These are phyloP conservation scores for Letharia lupina DNA, from an alignment of 495 filamentous ascomycete genomes.

Conservation along the genomic window DNA sequence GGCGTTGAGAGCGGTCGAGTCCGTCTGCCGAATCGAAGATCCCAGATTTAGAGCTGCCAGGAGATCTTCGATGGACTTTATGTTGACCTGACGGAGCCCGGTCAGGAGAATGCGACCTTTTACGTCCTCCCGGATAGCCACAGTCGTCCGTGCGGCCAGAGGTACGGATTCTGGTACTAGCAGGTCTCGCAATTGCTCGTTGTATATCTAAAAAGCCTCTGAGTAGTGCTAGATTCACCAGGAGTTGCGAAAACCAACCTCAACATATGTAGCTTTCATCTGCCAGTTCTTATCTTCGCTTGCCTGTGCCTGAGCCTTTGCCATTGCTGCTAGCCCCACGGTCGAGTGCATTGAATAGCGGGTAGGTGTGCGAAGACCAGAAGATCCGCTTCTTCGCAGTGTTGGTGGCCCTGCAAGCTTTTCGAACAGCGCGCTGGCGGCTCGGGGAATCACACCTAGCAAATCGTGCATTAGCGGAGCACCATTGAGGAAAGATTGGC, in stretches of 20 bases:
- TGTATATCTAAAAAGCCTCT: conserved; percentile 64
- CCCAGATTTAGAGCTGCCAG: conserved; percentile 83
- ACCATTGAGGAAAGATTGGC: conserved; percentile 1
- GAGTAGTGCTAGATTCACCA: conserved; percentile 15
- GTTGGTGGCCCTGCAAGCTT: conserved; percentile 57
- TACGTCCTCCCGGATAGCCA: conserved; percentile 79
- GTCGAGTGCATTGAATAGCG: conserved; percentile 65
- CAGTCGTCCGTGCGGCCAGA: conserved; percentile 56
- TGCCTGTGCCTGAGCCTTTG: conserved; percentile 31
- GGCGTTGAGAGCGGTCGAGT: conserved; percentile 97
- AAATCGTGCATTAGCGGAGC: conserved; percentile 13
- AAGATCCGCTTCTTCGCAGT: conserved; percentile 56
- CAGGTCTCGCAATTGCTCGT: conserved; percentile 88
- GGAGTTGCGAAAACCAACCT: conserved; percentile 42
- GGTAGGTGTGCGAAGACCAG: conserved; percentile 70
- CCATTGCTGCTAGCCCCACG: conserved; percentile 40
- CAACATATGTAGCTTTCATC: conserved; percentile 92
- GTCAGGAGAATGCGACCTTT: conserved; percentile 93
- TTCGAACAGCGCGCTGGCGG: conserved; percentile 79
- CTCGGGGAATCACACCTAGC: conserved; percentile 85
- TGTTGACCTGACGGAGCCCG: conserved; percentile 75
- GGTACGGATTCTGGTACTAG: conserved; percentile 70
- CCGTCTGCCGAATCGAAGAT: conserved; percentile 90
- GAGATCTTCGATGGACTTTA: conserved; percentile 89
- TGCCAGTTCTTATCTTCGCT: conserved; percentile 73